Conservation (phyloP, 192 early-diverging fungal genomes). For the Podochytrium sp. region DNA sequence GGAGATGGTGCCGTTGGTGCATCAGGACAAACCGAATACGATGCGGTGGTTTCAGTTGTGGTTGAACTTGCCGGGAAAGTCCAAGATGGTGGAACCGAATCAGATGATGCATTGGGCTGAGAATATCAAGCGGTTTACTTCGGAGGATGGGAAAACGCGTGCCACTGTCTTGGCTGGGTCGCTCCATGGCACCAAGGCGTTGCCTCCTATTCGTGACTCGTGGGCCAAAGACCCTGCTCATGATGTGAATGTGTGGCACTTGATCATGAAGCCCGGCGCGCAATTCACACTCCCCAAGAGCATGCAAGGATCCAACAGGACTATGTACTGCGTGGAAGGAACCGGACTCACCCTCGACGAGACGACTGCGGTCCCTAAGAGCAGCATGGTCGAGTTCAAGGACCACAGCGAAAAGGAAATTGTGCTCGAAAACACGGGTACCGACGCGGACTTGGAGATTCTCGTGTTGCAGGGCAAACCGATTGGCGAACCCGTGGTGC, state of each 20-base stretch:
- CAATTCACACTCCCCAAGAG: conserved; percentile 50
- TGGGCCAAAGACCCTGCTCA: conserved; percentile 22
- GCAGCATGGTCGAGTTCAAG: conserved; percentile 48
- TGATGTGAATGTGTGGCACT: conserved; percentile 17
- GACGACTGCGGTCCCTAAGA: conserved; percentile 2
- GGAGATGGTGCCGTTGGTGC: conserved; percentile 34
- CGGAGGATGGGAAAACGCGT: conserved; percentile 50
- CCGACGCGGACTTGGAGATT: conserved; percentile 53
- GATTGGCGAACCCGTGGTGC: conserved; percentile 57
- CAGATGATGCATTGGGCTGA: conserved; percentile 25
- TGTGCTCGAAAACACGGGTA: conserved; percentile 33
- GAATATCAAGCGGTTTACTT: conserved; percentile 64
- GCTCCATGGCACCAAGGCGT: conserved; percentile 28
- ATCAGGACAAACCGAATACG: conserved; percentile 39
- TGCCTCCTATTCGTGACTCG: background rate
- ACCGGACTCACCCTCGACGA: conserved; percentile 26
- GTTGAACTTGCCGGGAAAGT: conserved; percentile 59
- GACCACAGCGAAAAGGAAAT: conserved; percentile 47
- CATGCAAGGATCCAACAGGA: background rate
- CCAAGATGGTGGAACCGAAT: conserved; percentile 23
- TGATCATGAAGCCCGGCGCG: conserved; percentile 55
- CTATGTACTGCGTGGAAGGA: conserved; percentile 35
- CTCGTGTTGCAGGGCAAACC: conserved; percentile 64
- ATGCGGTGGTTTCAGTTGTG: conserved; percentile 59
- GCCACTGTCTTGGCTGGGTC: conserved; percentile 92